These are phyloP conservation scores for Aspergillus sclerotioniger DNA, from an alignment of 495 filamentous ascomycete species.

Conservation along the genomic window DNA sequence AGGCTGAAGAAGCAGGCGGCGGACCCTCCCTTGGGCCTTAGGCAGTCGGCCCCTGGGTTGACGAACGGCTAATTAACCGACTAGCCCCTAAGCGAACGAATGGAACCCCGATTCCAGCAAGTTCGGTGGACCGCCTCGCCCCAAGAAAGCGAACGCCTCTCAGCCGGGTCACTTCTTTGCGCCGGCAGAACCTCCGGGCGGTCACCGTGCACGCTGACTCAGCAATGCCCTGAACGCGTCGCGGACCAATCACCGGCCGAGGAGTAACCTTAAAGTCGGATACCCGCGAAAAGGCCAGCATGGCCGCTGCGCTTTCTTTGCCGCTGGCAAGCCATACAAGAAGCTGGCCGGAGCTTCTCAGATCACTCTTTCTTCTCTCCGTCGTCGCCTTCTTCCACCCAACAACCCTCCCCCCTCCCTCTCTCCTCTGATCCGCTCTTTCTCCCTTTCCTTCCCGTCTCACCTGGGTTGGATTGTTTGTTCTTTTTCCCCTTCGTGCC, in stretches of 20 bases:
- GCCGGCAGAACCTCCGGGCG: slow-evolving; percentile 23
- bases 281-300: slow-evolving; percentile 44
- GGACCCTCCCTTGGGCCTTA: too few relatives aligned
- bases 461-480: slow-evolving; percentile 16
- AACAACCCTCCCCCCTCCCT: slow-evolving; percentile 2
- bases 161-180: background rate
- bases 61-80: background rate
- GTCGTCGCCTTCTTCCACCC: slow-evolving; percentile 11
- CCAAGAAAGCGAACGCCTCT: slow-evolving; percentile 14
- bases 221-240: slow-evolving; percentile 12
- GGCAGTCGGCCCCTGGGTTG: background rate
- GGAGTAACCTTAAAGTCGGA: slow-evolving; percentile 40
- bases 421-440: slow-evolving; percentile 17
- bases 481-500: slow-evolving; percentile 9
- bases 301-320: slow-evolving; percentile 40
- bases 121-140: slow-evolving; percentile 27
- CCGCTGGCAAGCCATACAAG: slow-evolving; percentile 26
- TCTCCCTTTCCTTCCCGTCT: slow-evolving; percentile 13
- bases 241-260: slow-evolving; percentile 39
- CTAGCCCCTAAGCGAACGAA: background rate
- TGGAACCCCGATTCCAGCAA: slow-evolving; percentile 16
- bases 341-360: slow-evolving; percentile 21
- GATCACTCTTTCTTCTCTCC: slow-evolving; percentile 11
- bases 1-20: background rate
- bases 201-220: slow-evolving; percentile 28